Base-by-base conservation (phyloP, 331 rosid species). In the Malus hybrid region DNA sequence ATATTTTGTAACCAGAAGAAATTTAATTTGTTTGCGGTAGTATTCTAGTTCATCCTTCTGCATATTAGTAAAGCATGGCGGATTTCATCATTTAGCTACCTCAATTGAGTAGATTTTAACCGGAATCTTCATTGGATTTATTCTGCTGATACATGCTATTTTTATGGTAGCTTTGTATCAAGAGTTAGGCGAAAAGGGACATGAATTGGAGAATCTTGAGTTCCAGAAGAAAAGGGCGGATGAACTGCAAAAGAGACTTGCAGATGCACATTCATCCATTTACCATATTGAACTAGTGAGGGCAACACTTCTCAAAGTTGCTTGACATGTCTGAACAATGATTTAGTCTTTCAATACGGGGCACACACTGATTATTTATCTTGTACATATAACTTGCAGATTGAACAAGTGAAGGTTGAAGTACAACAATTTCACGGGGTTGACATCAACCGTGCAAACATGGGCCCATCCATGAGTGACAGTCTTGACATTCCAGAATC, bases 401-500 rank as follows among this genome's bases (percentile, higher is more conserved):
- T 92, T 68, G 92, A 90, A 79, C 85, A 80, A 82, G 88, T 32
- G 76, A 87, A 88, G 83, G 48, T 85, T 67, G 78, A 90, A 72
- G 86, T 84, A 75, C 83, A 59, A 69, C 96, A 81, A 76, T 77
- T 87, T 69, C 81, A 82, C 57, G 88, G 83, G 55, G 70, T 85
- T 69, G 90, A 90, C 74, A 78, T 75, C 67, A 87, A 89, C 83
- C 91, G 86, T 34, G 81, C 88, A 73, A 80, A 79, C 78, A 83
- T 85, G 42, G 92, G 83, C 69, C 85, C 88, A 7, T 71, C 96
- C 27, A 71, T 78, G 79, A 85, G 83, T 20, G 83, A 78, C 66
- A 83, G 89, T 80, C 93, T 95, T 20, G 97, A 95, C 82, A 92
- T 95, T 76, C 97, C 97, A 46, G 99, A 90, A 89, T 95, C 99